Evolutionary conservation across 208 protist species (phyloP), one percentile per base, ranked within the genome.

Genomic region (Borovskyia barvae): DNA sequence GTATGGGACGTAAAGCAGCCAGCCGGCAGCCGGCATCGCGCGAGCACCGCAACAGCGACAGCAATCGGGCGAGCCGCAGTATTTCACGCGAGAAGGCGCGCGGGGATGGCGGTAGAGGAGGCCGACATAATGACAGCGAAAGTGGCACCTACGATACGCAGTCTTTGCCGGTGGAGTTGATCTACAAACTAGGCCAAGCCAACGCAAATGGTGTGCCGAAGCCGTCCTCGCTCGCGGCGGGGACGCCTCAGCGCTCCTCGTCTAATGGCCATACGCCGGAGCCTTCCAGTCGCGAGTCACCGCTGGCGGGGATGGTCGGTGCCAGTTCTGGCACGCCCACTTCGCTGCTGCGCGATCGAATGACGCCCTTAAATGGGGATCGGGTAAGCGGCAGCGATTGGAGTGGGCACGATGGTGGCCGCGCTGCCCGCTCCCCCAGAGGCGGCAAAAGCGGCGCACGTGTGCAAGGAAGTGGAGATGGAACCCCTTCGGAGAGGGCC

Each of bases 131-230:
- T n/a, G 28, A 47, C 36, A 52, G 33, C 15, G 40, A 30, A 3
- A 28, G 28, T n/a, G 43, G 36, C 15, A 50, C 59, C 42, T 75
- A 92, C 51, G 77, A 88, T 46, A 88, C 77, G 5, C 71, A 85
- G 33, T 90, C 87, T 2, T 66, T 90, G 42, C 82, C 87, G 14
- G 72, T 82, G 7, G 78, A 89, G 51, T 42, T 87, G 5, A 70
- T 82, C 45, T 75, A 77, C 55, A 68, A 75, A 17, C 20, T 83
- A n/a, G 67, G 57, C 8, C 59, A 75, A 20, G 63, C 58, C 1
- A 22, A 15, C 14, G 43, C 39, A 9, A 46, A 1, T 52, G 35
- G 33, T 11, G 43, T 57, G 24, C 50, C 37, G 17, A 62, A 62
- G 37, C 54, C 54, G 19, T 49, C 46, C 20, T 33, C 43, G 30